phyloP scores from a whole-genome alignment of 768 basidiomycete genomes.

The Naganishia randhawae region DNA sequence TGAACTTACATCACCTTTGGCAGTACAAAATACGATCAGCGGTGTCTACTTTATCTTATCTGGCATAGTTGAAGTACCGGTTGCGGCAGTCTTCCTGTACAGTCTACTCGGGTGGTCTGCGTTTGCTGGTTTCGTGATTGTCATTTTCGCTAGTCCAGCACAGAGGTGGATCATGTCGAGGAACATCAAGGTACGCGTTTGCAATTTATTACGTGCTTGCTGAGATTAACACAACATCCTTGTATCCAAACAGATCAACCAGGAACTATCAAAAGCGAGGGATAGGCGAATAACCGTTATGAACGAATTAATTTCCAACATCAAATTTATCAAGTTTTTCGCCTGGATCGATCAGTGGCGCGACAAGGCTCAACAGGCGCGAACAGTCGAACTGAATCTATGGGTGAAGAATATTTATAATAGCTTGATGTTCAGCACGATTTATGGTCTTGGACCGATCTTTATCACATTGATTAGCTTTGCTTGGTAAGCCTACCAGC shows the following conservation, averaged over 20 bases:
- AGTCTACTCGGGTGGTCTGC: conserved; percentile 65
- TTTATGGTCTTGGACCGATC: conserved; percentile 19
- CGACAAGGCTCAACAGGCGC: conserved; percentile 22
- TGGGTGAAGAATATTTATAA: conserved; percentile 25
- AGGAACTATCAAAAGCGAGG: conserved; percentile 51
- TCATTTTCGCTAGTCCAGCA: conserved; percentile 66
- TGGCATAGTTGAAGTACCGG: conserved; percentile 49
- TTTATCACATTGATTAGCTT: conserved; percentile 25
- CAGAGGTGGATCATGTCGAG: conserved; percentile 65
- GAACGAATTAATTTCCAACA: conserved; percentile 65
- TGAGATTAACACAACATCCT: not conserved
- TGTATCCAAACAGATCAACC: conserved; percentile 19
- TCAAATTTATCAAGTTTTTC: conserved; percentile 35
- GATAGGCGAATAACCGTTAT: conserved; percentile 75
- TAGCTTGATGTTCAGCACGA: conserved; percentile 20
- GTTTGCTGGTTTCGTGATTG: conserved; percentile 69
- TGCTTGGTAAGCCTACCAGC: conserved; percentile 6
- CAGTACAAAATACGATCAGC: conserved; percentile 38
- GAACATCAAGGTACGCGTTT: conserved; percentile 58
- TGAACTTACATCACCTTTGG: not conserved
- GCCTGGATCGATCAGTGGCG: conserved; percentile 27
- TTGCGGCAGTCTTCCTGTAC: conserved; percentile 10
- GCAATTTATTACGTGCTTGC: not conserved
- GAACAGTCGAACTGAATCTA: conserved; percentile 23
- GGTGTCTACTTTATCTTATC: conserved; percentile 31